Conservation (phyloP, 768 basidiomycete species). For the Termitomyces sp. region DNA sequence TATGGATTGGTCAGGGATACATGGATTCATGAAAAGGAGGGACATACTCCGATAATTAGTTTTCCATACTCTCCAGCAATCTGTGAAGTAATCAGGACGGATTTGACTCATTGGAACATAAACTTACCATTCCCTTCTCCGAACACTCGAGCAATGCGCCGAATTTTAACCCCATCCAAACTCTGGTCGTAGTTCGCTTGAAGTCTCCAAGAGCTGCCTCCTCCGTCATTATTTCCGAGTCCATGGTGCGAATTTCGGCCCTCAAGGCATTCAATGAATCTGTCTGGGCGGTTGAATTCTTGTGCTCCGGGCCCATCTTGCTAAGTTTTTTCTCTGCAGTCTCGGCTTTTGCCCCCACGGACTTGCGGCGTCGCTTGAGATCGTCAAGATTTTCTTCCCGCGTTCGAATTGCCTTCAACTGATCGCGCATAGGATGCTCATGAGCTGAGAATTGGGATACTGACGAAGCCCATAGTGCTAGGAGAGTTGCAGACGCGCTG, state of each 20-base stretch:
- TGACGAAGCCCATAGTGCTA: slow-evolving; percentile 64
- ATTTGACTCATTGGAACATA: neutral
- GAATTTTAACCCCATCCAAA: slow-evolving; percentile 82
- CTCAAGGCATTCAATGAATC: slow-evolving; percentile 67
- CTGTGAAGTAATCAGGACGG: slow-evolving; percentile 21
- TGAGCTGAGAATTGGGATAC: slow-evolving; percentile 68
- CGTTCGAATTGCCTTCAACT: slow-evolving; percentile 80
- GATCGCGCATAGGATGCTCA: slow-evolving; percentile 64
- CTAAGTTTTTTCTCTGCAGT: slow-evolving; percentile 82
- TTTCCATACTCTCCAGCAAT: slow-evolving; percentile 56
- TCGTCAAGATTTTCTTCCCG: slow-evolving; percentile 83
- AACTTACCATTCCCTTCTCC: slow-evolving; percentile 67
- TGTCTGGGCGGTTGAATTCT: slow-evolving; percentile 71
- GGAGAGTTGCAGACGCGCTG: slow-evolving; percentile 61
- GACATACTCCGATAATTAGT: slow-evolving; percentile 40
- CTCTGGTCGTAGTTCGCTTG: slow-evolving; percentile 67
- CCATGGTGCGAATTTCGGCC: slow-evolving; percentile 74
- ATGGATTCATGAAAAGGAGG: neutral
- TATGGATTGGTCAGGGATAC: neutral
- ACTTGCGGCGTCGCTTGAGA: slow-evolving; percentile 65
- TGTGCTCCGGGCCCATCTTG: slow-evolving; percentile 90
- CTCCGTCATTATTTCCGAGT: slow-evolving; percentile 79
- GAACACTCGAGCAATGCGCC: slow-evolving; percentile 81
- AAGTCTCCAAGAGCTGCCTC: slow-evolving; percentile 81
- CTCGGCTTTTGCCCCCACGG: slow-evolving; percentile 69